A percentile compares a stretch with the other conserved stretches of the same genome.
These are phyloP conservation scores for Colletotrichum sp. DNA, from an alignment of 2,329 filamentous ascomycete species.

Conservation along the genomic window DNA sequence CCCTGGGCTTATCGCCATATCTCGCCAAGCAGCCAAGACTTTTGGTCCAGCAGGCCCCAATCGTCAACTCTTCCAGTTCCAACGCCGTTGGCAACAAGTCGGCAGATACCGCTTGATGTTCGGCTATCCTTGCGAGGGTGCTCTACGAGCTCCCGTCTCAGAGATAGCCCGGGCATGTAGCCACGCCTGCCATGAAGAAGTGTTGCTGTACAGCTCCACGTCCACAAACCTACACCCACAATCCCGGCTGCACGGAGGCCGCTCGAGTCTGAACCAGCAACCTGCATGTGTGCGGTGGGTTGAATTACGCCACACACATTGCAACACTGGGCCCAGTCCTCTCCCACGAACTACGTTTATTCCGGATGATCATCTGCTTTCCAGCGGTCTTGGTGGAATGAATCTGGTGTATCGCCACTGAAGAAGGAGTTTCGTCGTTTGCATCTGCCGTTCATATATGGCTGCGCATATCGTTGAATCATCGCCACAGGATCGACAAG, in stretches of 20 bases:
- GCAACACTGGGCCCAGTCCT: not conserved
- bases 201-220: not conserved
- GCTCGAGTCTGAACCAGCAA: not conserved
- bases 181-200: not conserved
- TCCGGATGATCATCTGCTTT: not conserved
- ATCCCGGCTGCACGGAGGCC: not conserved
- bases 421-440: not conserved
- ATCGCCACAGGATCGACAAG: not conserved
- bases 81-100: not conserved
- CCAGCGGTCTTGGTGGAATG: not conserved
- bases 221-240: not conserved
- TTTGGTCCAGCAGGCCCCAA: not conserved
- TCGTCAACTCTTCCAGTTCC: not conserved
- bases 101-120: not conserved
- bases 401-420: not conserved
- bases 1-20: slow-evolving; percentile 8
- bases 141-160: not conserved
- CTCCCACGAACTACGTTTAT: not conserved
- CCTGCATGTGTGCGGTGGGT: not conserved
- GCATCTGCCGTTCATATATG: not conserved
- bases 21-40: slow-evolving; percentile 2
- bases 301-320: not conserved
- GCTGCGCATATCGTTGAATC: not conserved
- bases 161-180: not conserved
- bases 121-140: not conserved